Evolutionary conservation across 352 stramenopile genomes (phyloP), one percentile per base, ranked within the genome.

Genomic region (Pythium folliculosum): DNA sequence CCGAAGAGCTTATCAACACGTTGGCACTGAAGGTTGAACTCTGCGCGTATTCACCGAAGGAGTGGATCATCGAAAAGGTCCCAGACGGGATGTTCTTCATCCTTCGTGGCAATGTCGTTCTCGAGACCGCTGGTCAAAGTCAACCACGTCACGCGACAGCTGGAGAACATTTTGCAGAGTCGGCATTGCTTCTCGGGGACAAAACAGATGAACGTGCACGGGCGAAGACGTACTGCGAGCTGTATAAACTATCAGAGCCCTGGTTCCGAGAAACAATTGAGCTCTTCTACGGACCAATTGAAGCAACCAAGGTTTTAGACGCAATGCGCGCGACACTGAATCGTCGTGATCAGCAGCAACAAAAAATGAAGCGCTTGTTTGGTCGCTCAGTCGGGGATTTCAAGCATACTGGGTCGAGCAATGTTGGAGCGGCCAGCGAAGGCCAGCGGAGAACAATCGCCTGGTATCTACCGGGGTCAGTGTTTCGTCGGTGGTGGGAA

Each of bases 321-420:
- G 60, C 71, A 13, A 90, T 92, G 84, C 77, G 72, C 0, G 82
- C 77, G 12, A 84, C 86, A 63, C 73, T 84, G 8, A 77, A 60
- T 19, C 69, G 79, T 4, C 75, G 70, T 0, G 83, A 94, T 35
- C 80, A 91, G 37, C 85, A 94, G 43, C 73, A 90, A 52, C 83
- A 91, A 52, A 94, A 94, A 67, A 91, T 89, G 77, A 90, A 94
- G 61, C 74, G 76, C 16, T 77, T 94, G 65, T 74, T 94, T 6
- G 83, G 83, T 0, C 81, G 78, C 44, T 76, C 74, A 0, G 62
- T 69, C 0, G 69, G 76, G 3, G 54, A 64, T 57, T 38, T 76
- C 64, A 44, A 45, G 21, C 14, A 9, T 40, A 54, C 7, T 6
- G 35, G 4, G 52, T 54, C 37, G 22, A 55, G 3, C 50, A 54